phyloP scores from a whole-genome alignment of 2,329 filamentous ascomycete species.

The Aspergillus transmontanensis region DNA sequence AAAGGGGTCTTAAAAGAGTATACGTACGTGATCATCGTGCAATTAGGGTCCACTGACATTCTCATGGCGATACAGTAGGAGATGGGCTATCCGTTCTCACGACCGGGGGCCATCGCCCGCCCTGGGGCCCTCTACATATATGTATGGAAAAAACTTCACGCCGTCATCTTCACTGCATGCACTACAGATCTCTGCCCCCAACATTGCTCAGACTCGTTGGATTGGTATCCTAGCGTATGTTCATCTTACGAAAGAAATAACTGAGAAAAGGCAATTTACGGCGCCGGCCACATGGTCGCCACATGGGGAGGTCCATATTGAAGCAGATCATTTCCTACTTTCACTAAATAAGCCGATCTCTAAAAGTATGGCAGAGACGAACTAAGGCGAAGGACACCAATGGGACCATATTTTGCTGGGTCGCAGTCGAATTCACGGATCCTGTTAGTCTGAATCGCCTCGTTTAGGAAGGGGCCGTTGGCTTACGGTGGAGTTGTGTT shows the following conservation, averaged over 20 bases:
- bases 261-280: neutral
- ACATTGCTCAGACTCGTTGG: neutral
- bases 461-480: neutral
- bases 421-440: neutral
- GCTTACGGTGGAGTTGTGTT: neutral
- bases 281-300: neutral
- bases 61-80: neutral
- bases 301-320: neutral
- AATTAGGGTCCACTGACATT: neutral
- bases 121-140: neutral
- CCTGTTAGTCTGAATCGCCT: neutral
- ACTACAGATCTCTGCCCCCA: neutral
- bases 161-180: neutral
- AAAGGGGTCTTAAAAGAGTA: neutral
- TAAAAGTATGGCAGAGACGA: neutral
- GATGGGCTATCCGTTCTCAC: neutral
- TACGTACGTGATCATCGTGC: neutral
- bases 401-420: neutral
- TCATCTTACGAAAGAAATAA: neutral
- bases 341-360: neutral
- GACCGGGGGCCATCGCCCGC: neutral
- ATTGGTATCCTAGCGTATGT: neutral
- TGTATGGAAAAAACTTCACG: neutral
- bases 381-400: neutral
- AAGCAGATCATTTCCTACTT: neutral